Percentiles rank a stretch among this genome's conserved stretches.
Evolutionary conservation across 2,329 filamentous ascomycete genomes (phyloP).

Genomic region (Botrytis galanthina): DNA sequence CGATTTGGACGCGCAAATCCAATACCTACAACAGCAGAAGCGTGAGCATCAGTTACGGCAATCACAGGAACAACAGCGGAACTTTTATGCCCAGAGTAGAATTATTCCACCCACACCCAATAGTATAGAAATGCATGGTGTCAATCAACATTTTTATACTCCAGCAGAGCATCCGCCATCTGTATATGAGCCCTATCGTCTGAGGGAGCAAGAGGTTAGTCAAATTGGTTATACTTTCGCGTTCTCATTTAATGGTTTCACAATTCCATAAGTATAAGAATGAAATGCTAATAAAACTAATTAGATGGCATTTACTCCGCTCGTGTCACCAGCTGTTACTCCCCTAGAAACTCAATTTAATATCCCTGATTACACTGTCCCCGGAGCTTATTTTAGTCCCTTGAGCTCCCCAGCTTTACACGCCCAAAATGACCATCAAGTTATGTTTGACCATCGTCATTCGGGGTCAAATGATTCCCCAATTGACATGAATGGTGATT

Average conservation of each 20-base stretch:
- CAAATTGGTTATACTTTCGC: neutral
- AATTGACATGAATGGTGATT: constrained; percentile 35
- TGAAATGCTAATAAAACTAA: constrained; percentile 3
- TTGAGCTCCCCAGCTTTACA: constrained; percentile 78
- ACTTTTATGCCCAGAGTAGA: constrained; percentile 54
- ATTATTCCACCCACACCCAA: constrained; percentile 77
- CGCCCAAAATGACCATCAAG: constrained; percentile 59
- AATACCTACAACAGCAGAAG: constrained; percentile 63
- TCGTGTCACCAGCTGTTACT: constrained; percentile 81
- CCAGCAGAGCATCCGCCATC: constrained; percentile 53
- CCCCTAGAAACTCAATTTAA: constrained; percentile 70
- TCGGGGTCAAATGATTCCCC: constrained; percentile 40
- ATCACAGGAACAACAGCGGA: constrained; percentile 49
- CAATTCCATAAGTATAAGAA: neutral
- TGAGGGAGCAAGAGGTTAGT: constrained; percentile 67
- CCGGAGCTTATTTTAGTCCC: constrained; percentile 76
- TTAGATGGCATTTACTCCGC: constrained; percentile 73
- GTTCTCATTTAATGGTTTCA: neutral
- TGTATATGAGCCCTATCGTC: constrained; percentile 60
- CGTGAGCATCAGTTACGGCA: constrained; percentile 52
- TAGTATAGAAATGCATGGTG: constrained; percentile 70
- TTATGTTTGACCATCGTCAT: constrained; percentile 41
- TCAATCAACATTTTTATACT: constrained; percentile 57
- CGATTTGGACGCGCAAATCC: constrained; percentile 64
- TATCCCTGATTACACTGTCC: constrained; percentile 53